A percentile compares a stretch with the other conserved stretches of the same genome.
These are phyloP conservation scores for Mortierella sp. DNA, from an alignment of 371 early-diverging fungal species.

Conservation along the genomic window DNA sequence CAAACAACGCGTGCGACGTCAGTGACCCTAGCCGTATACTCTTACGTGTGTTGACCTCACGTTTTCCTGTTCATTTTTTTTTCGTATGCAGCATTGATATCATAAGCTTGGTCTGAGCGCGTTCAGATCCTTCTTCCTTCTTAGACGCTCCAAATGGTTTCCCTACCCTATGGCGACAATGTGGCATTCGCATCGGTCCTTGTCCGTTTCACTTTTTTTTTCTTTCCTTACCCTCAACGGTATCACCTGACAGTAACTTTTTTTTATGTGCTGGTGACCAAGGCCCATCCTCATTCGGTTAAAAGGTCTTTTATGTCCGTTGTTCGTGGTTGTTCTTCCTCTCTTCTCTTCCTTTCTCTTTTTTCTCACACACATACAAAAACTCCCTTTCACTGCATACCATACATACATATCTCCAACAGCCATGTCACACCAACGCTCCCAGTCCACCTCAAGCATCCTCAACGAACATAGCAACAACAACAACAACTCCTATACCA, in stretches of 20 bases:
- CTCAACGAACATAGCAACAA: not conserved
- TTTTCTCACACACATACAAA: not conserved
- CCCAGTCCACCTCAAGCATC: slow-evolving; percentile 32
- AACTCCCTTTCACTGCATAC: not conserved
- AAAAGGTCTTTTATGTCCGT: not conserved
- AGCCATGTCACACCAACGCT: slow-evolving; percentile 38
- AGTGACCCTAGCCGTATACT: too few relatives aligned
- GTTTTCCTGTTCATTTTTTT: not conserved
- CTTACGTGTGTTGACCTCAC: not conserved
- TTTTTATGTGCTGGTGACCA: slow-evolving; percentile 5
- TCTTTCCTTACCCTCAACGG: not conserved
- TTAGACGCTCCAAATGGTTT: not conserved
- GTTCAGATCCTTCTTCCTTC: not conserved
- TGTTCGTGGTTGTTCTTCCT: too few relatives aligned
- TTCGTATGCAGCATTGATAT: not conserved
- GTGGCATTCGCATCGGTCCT: not conserved
- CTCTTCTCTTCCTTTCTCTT: not conserved
- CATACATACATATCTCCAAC: not conserved
- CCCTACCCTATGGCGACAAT: not conserved
- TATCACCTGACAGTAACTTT: not conserved
- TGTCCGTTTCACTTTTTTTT: not conserved
- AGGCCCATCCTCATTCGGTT: not conserved
- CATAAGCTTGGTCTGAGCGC: not conserved
- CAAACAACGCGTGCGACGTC: too few relatives aligned
- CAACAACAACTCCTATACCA: not conserved